Conservation (phyloP, 2,329 filamentous ascomycete species). For the Aureobasidium sp. region DNA sequence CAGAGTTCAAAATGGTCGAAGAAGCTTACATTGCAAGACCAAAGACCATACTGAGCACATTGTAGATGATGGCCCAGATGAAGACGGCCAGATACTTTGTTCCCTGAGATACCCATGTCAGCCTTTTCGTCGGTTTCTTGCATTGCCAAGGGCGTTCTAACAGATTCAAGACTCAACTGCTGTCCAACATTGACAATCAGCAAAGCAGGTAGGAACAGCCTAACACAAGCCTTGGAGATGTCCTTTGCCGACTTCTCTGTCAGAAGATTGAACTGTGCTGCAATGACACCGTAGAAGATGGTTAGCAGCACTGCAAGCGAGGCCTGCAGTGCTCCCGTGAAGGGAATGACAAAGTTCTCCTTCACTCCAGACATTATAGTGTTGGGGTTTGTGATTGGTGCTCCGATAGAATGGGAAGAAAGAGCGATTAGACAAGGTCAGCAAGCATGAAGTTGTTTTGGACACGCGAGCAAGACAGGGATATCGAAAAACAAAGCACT, state of each 20-base stretch:
- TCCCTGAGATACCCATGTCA: slow-evolving; percentile 7
- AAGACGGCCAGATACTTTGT: slow-evolving; percentile 21
- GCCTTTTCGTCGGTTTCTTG: neutral
- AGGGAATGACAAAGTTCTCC: slow-evolving; percentile 33
- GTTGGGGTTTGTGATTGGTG: neutral
- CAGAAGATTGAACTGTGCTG: slow-evolving; percentile 45
- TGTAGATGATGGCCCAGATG: slow-evolving; percentile 49
- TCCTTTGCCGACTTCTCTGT: slow-evolving; percentile 44
- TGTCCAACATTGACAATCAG: slow-evolving; percentile 48
- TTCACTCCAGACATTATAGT: slow-evolving; percentile 6
- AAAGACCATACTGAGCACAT: slow-evolving; percentile 42
- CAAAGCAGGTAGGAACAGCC: slow-evolving; percentile 48
- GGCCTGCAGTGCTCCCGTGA: slow-evolving; percentile 50
- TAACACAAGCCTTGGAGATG: slow-evolving; percentile 47
- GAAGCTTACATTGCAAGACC: slow-evolving; percentile 31
- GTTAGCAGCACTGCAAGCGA: slow-evolving; percentile 49
- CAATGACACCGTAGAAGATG: slow-evolving; percentile 46
- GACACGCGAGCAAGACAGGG: neutral
- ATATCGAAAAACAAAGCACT: neutral
- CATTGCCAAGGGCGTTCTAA: too few species aligned
- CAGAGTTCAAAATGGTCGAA: neutral
- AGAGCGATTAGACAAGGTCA: neutral
- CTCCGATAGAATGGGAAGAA: neutral
- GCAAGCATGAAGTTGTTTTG: neutral
- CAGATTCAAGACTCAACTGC: slow-evolving; percentile 43